A percentile compares a stretch with the other conserved stretches of the same genome.
Conservation (phyloP, 2,329 filamentous ascomycete species). For the Colletotrichum sp. region DNA sequence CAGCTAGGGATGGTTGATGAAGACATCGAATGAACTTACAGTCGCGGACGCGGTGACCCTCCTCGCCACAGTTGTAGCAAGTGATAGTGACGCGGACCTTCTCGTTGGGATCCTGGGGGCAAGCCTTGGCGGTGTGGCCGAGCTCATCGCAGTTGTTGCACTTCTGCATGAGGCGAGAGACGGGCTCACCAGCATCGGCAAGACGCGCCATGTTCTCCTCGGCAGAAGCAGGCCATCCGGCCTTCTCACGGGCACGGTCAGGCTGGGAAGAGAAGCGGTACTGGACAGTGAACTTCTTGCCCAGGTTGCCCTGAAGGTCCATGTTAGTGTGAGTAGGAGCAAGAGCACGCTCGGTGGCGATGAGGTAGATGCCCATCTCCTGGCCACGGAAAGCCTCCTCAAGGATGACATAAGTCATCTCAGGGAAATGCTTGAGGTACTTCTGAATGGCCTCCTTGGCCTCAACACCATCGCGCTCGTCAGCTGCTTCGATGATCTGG, state of each 20-base stretch:
- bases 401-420: conserved; percentile 63
- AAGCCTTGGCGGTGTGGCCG: conserved; percentile 67
- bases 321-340: conserved; percentile 68
- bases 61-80: conserved; percentile 69
- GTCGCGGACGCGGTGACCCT: conserved; percentile 72
- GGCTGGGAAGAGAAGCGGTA: conserved; percentile 67
- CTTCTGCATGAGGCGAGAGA: conserved; percentile 62
- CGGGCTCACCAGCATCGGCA: conserved; percentile 68
- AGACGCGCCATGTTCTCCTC: conserved; percentile 70
- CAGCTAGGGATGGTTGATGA: background rate
- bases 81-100: conserved; percentile 50
- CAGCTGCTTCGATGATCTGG: conserved; percentile 56
- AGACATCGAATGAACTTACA: conserved; percentile 50
- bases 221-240: conserved; percentile 61
- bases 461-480: conserved; percentile 64
- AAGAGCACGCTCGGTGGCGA: conserved; percentile 65
- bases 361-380: conserved; percentile 62
- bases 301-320: conserved; percentile 73
- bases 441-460: conserved; percentile 63
- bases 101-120: conserved; percentile 62
- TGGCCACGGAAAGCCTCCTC: conserved; percentile 64
- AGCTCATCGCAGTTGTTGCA: conserved; percentile 70
- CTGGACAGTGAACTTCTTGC: conserved; percentile 68
- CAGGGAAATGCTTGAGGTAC: conserved; percentile 67
- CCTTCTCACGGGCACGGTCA: conserved; percentile 61